Percentiles rank a stretch among this genome's conserved stretches.
Conservation (phyloP, 495 filamentous ascomycete genomes). For the Aspergillus baeticus region DNA sequence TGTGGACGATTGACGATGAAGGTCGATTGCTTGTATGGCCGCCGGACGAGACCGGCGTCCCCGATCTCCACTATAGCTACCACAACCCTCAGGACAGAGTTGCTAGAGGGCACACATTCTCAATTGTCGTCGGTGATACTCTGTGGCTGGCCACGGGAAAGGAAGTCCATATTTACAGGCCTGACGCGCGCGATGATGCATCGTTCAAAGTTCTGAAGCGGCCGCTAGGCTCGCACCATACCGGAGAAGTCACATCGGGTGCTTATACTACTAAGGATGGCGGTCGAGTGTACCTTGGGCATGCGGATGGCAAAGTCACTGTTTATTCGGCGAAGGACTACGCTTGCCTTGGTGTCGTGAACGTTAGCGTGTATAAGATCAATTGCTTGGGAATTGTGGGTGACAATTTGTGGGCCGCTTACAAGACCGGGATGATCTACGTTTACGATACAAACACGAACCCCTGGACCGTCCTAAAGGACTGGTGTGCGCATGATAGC, state of each 20-base stretch:
- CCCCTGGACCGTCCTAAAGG: slow-evolving; percentile 89
- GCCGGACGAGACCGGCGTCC: slow-evolving; percentile 71
- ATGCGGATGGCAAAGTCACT: slow-evolving; percentile 90
- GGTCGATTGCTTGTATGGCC: slow-evolving; percentile 87
- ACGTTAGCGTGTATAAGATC: slow-evolving; percentile 91
- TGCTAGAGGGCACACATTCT: slow-evolving; percentile 81
- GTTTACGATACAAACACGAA: slow-evolving; percentile 81
- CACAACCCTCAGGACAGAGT: slow-evolving; percentile 67
- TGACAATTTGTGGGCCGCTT: slow-evolving; percentile 86
- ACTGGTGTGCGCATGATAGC: slow-evolving; percentile 87
- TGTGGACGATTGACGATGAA: slow-evolving; percentile 93
- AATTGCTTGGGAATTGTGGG: slow-evolving; percentile 83
- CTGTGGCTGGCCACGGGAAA: slow-evolving; percentile 90
- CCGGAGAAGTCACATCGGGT: slow-evolving; percentile 88
- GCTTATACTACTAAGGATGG: slow-evolving; percentile 70
- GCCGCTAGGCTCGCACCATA: slow-evolving; percentile 63
- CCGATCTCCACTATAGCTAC: slow-evolving; percentile 63
- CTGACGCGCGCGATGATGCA: slow-evolving; percentile 60
- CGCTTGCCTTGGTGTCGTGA: slow-evolving; percentile 72
- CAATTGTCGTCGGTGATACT: slow-evolving; percentile 73
- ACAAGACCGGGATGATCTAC: slow-evolving; percentile 92
- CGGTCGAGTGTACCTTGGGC: slow-evolving; percentile 85
- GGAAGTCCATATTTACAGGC: slow-evolving; percentile 80
- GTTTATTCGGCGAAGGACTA: slow-evolving; percentile 79
- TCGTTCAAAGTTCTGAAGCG: slow-evolving; percentile 70